Base-by-base conservation (phyloP, 495 filamentous ascomycete species). In the Aspergillus conjunctus region DNA sequence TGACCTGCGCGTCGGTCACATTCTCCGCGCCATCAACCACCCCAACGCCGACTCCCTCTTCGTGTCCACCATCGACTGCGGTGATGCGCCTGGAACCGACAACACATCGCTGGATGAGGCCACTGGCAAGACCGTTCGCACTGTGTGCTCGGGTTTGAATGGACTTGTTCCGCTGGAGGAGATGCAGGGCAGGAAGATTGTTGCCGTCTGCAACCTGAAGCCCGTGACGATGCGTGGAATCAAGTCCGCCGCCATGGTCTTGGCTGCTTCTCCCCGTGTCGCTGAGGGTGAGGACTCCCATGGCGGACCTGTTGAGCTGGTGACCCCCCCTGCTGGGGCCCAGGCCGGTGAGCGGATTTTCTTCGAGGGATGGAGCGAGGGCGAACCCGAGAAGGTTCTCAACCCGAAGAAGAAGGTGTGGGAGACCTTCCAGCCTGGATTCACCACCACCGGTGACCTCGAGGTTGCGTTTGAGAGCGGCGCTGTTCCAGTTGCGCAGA, bases 401-500 rank as follows among this genome's bases (percentile, higher is more conserved):
- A 98, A 98, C 80, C 94, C 95, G 44, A 98, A 98, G 88, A 97
- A 97, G 85, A 97, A 97, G 85, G 76, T 97, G 56, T 98, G 92
- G 91, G 94, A 98, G 83, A 91, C 81, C 11, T 88, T 95, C 77
- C 93, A 97, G 79, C 91, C 91, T 6, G 94, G 93, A 0, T 98
- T 98, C 75, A 91, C 87, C 20, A 98, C 93, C 14, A 96, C 88
- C 15, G 83, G 85, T 4, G 74, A 73, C 37, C 76, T 90, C 53
- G 91, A 91, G 77, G 95, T 96, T 32, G 91, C 82, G 18, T 92
- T 92, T 68, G 88, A 91, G 61, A 82, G 80, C 49, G 77, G 69
- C 31, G 84, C 77, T 31, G 87, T 90, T 43, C 83, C 85, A 45
- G 77, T 83, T 73, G 74, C 87, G 49, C 71, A 81, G 62, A 83